Base-by-base conservation (phyloP, 148 eudicot genomes). In the Spergularia bocconei region DNA sequence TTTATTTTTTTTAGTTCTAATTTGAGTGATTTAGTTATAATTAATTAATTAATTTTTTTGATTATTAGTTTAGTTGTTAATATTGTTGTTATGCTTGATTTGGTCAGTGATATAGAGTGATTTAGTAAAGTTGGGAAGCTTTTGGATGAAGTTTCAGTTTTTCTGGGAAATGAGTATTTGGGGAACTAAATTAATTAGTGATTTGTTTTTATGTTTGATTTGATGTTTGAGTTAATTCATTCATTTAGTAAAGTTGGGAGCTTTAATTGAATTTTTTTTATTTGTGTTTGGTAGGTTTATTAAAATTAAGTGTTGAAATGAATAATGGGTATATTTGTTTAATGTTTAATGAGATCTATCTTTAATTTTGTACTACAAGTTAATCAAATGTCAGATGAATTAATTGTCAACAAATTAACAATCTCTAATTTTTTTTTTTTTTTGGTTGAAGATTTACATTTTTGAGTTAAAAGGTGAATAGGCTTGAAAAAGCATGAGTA, bases 131-230 rank as follows among this genome's bases (percentile, higher is more conserved):
- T 70, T 77, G 56, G 20, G 50, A 9, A 44, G 10, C 10, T 44
- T 44, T 44, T 44, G 48, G 48, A 44, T 44, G 10, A 44, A 52
- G 63, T 11, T 62, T 52, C 63, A 63, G 15, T 38, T 77, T 77
- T 70, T 54, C 1, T 70, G 75, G 70, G 75, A 51, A 6, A 70
- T 77, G 54, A 13, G 20, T 72, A 38, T 57, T 29, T 15, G 11
- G 51, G 0, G n/a, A n/a, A n/a, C n/a, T n/a, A 0, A 57, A 8
- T 57, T 57, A 57, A 5, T n/a, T n/a, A 9, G 5, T 57, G 61
- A n/a, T 29, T 29, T 62, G 44, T 10, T 62, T 62, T 44, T 12
- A 33, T 62, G 69, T 41, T 65, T 38, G 11, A 39, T 65, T 65
- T 65, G 50, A 11, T 39, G 20, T 19, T 64, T 36, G 19, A 36